Percentiles rank a stretch among this genome's conserved stretches.
Conservation (phyloP, 176 grass and related monocot genomes). For the Oryza glaberrima region DNA sequence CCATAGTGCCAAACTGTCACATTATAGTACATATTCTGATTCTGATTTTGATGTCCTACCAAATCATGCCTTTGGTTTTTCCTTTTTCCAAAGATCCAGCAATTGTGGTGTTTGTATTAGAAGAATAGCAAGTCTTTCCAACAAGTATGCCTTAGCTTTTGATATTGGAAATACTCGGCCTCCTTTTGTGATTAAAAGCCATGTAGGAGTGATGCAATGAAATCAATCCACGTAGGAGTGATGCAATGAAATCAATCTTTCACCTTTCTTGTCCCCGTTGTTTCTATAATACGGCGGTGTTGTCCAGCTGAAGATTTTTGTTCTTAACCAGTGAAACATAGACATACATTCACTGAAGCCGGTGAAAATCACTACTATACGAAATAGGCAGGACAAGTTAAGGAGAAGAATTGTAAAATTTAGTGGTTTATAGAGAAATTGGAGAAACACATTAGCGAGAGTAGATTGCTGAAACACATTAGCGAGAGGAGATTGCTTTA, state of each 20-base stretch:
- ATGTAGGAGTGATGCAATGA: not conserved
- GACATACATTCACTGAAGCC: not conserved
- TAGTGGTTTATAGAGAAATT: not conserved
- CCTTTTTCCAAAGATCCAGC: not conserved
- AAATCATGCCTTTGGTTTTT: not conserved
- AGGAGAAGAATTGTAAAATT: not conserved
- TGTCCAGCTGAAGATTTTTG: not conserved
- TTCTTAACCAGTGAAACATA: not conserved
- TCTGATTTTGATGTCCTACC: too few relatives aligned
- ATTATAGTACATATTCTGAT: conserved; percentile 4
- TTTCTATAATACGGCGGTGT: not conserved
- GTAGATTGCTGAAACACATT: not conserved
- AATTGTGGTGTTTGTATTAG: not conserved
- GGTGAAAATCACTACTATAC: not conserved
- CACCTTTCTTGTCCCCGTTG: not conserved
- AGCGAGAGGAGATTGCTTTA: not conserved
- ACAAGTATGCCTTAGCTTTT: not conserved
- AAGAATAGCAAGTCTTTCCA: too few relatives aligned
- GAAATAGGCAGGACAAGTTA: too few relatives aligned
- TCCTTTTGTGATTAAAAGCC: not conserved
- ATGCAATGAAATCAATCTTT: not conserved
- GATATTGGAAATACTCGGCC: not conserved
- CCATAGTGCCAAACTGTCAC: not conserved
- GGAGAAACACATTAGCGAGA: not conserved
- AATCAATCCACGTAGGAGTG: not conserved